These are phyloP conservation scores for Suillus subaureus DNA, from an alignment of 768 basidiomycete genomes.

Conservation along the genomic window DNA sequence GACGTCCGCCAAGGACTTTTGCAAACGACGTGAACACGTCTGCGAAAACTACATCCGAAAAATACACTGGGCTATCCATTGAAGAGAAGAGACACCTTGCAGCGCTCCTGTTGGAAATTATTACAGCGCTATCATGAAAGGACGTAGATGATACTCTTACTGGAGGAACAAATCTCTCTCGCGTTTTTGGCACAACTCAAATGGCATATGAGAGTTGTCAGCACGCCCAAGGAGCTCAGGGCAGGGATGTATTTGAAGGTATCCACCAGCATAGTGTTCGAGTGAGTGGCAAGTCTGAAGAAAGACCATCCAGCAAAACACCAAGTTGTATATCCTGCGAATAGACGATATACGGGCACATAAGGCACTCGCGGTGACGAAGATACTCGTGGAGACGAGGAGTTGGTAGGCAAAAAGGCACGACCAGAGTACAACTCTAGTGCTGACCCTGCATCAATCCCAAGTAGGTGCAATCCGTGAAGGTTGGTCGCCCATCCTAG, in stretches of 20 bases:
- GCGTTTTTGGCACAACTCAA: conserved; percentile 61
- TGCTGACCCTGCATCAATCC: conserved; percentile 71
- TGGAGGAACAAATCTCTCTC: conserved; percentile 79
- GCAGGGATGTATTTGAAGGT: conserved; percentile 76
- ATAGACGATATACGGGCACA: conserved; percentile 66
- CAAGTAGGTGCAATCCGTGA: conserved; percentile 74
- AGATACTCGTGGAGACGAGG: conserved; percentile 23
- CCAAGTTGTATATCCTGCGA: conserved; percentile 60
- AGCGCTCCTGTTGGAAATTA: conserved; percentile 53
- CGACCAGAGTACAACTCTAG: conserved; percentile 55
- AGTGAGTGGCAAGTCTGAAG: conserved; percentile 63
- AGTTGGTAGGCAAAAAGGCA: conserved; percentile 22
- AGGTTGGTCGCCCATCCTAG: conserved; percentile 93
- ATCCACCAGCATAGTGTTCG: conserved; percentile 65
- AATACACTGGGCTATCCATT: conserved; percentile 64
- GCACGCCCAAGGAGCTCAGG: conserved; percentile 59
- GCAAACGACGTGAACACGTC: conserved; percentile 97
- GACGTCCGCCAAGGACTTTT: conserved; percentile 92
- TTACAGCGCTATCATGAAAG: not conserved
- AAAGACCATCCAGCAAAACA: conserved; percentile 68
- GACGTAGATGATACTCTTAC: conserved; percentile 49
- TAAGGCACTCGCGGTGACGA: conserved; percentile 45
- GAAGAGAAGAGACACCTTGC: conserved; percentile 76
- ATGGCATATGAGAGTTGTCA: conserved; percentile 63
- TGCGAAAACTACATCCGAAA: conserved; percentile 91